These are phyloP conservation scores for Auxenochlorella protothecoides DNA, from an alignment of 139 green algal species.

Conservation along the genomic window DNA sequence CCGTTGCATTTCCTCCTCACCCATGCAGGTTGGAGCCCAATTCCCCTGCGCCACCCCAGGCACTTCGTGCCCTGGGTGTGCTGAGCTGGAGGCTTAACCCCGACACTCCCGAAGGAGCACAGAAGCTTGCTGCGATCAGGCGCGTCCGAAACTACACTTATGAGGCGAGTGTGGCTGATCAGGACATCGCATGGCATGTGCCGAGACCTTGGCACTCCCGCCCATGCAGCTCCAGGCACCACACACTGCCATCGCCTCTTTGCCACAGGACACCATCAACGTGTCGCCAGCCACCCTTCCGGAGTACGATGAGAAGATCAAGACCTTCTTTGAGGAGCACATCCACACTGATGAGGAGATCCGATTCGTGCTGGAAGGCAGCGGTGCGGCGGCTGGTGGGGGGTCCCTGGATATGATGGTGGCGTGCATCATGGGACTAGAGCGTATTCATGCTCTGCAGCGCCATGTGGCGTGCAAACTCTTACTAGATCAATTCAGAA, in stretches of 20 bases:
- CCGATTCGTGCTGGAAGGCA: slow-evolving; percentile 67
- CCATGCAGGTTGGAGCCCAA: slow-evolving; percentile 51
- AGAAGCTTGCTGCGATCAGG: slow-evolving; percentile 61
- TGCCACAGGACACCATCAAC: slow-evolving; percentile 63
- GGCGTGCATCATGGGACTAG: background rate
- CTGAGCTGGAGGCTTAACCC: slow-evolving; percentile 69
- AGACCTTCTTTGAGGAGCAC: slow-evolving; percentile 91
- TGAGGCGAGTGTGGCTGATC: slow-evolving; percentile 21
- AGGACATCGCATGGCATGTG: background rate
- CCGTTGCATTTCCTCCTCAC: background rate
- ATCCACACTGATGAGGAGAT: slow-evolving; percentile 95
- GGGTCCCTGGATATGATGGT: background rate
- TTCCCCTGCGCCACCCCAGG: slow-evolving; percentile 37
- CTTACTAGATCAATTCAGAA: background rate
- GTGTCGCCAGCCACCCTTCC: slow-evolving; percentile 64
- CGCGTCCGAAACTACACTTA: slow-evolving; percentile 56
- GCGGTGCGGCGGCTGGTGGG: slow-evolving; percentile 22
- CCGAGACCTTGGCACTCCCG: background rate
- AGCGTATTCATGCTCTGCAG: background rate
- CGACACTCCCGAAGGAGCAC: slow-evolving; percentile 51
- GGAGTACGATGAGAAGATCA: slow-evolving; percentile 87
- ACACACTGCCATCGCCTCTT: background rate
- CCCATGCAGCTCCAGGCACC: background rate
- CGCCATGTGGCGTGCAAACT: background rate
- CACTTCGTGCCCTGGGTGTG: slow-evolving; percentile 63